Evolutionary conservation across 1,139 yeast genomes (phyloP), one percentile per base, ranked within the genome.

Genomic region (Suhomyces bokatorum): DNA sequence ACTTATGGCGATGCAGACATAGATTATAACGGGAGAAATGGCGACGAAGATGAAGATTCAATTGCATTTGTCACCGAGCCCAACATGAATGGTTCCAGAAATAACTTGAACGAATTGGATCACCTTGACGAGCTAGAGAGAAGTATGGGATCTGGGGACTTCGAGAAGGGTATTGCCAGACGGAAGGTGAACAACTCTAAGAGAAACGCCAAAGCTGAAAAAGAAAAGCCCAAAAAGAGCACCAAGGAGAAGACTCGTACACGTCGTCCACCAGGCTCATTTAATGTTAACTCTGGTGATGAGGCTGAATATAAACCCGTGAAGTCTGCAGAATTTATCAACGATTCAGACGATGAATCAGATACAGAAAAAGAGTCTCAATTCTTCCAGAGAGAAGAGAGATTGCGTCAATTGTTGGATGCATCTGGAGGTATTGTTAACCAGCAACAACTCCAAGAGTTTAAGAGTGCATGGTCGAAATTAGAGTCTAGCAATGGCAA

Each of bases 291-390:
- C 22, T 56, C 63, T 2, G 67, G 60, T 30, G 62, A 59, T 30
- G 62, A 55, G 35, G 45, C 42, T 2, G 46, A 49, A 3, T 34
- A 39, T 12, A 49, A 51, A 8, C 53, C 58, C 3, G 40, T 64
- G 26, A 67, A 71, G 41, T 80, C 85, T 0, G 64, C 82, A 2
- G 84, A 80, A 49, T 80, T 66, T 53, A 77, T 86, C 36, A 70
- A 71, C 46, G 83, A 77, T 43, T 82, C 87, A 0, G 91, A 85
- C 56, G 89, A 85, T 54, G 85, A 80, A 17, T 75, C 81, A 3
- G 89, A 84, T 52, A 81, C 72, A 14, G 90, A 83, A 44, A 63
- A 71, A 42, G 81, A 78, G 47, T 58, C 56, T 2, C 70, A 57
- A 24, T 85, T 86, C 59, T 86, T 78, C 57, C 82, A 66, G 37